A percentile compares a stretch with the other conserved stretches of the same genome.
These are phyloP conservation scores for Rhodotorula sp. DNA, from an alignment of 1,284 basidiomycete species.

Conservation along the genomic window DNA sequence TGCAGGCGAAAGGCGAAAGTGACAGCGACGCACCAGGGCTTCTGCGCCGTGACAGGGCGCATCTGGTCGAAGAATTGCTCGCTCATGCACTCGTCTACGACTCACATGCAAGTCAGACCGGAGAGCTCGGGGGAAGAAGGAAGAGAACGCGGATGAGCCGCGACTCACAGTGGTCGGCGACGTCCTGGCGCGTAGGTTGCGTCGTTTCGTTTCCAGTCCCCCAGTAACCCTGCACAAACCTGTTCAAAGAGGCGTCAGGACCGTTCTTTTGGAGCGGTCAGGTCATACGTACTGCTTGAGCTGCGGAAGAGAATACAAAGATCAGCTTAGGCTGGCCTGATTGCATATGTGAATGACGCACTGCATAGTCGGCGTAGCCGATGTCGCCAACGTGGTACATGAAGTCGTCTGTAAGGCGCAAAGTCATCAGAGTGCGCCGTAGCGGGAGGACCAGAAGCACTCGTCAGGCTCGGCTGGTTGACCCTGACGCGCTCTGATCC, in stretches of 20 bases:
- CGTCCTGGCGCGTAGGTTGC: constrained; percentile 26
- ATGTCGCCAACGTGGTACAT: constrained; percentile 45
- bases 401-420: constrained; percentile 26
- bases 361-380: constrained; percentile 25
- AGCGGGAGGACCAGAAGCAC: too few species aligned
- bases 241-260: constrained; percentile 28
- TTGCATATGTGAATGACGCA: too few species aligned
- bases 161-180: constrained; percentile 38
- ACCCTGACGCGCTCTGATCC: too few species aligned
- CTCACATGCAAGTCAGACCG: neutral
- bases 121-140: neutral
- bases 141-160: neutral
- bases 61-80: constrained; percentile 49
- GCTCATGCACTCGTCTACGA: constrained; percentile 44
- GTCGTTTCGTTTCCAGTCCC: constrained; percentile 21
- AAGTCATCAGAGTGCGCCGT: too few species aligned
- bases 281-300: too few species aligned
- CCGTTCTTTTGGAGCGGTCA: too few species aligned
- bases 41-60: constrained; percentile 40
- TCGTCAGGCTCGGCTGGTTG: too few species aligned
- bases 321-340: too few species aligned
- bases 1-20: neutral
- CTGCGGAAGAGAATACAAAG: too few species aligned
- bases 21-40: constrained; percentile 41
- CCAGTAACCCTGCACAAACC: constrained; percentile 42